Conservation (phyloP, 1,284 basidiomycete genomes). For the Sporisorium graminicola region DNA sequence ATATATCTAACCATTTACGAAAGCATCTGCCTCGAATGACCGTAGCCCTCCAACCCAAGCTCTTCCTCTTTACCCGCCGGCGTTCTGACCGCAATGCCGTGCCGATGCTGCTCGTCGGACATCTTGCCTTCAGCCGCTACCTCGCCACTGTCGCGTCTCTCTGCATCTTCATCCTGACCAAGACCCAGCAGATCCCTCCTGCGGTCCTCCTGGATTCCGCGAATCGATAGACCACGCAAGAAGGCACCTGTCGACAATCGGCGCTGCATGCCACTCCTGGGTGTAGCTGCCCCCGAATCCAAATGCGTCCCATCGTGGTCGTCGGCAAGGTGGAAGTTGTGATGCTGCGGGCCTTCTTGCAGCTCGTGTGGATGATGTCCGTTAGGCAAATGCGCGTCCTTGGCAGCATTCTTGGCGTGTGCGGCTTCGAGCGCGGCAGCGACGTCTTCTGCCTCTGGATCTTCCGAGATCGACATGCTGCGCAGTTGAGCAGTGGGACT, state of each 20-base stretch:
- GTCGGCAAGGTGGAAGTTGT: conserved; percentile 48
- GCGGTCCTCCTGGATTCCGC: conserved; percentile 57
- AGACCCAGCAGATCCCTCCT: conserved; percentile 51
- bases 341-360: conserved; percentile 45
- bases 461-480: conserved; percentile 34
- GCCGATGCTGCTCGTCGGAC: conserved; percentile 26
- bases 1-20: background rate
- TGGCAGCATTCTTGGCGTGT: conserved; percentile 27
- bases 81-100: conserved; percentile 35
- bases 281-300: conserved; percentile 38
- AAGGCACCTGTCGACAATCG: conserved; percentile 61
- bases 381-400: conserved; percentile 16
- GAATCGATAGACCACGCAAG: conserved; percentile 38
- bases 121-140: conserved; percentile 6
- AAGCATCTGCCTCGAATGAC: conserved; percentile 27
- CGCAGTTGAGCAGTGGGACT: conserved; percentile 30
- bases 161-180: conserved; percentile 24
- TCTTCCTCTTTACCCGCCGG: conserved; percentile 43
- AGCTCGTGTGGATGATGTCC: conserved; percentile 48
- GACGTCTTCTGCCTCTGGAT: conserved; percentile 33
- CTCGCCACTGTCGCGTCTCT: conserved; percentile 9
- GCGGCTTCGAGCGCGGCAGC: conserved; percentile 43
- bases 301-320: conserved; percentile 31
- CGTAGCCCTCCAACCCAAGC: conserved; percentile 44
- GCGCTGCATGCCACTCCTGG: conserved; percentile 40